These are phyloP conservation scores for Xylaria sp. DNA, from an alignment of 2,329 filamentous ascomycete species.

Conservation along the genomic window DNA sequence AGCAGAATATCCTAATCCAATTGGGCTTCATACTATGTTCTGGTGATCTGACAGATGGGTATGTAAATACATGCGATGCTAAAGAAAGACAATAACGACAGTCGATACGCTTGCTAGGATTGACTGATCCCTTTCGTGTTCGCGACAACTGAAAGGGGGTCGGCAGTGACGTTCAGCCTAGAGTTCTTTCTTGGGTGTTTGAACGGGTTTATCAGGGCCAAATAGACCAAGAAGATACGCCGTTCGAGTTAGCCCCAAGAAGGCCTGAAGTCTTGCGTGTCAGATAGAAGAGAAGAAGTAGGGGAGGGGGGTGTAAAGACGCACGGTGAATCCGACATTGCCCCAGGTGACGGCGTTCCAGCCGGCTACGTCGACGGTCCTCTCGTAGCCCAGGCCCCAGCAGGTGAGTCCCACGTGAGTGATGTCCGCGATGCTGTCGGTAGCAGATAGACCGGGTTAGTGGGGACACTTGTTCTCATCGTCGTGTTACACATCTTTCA, in stretches of 20 bases:
- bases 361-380: conserved; percentile 61
- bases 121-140: too few relatives aligned
- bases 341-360: conserved; percentile 82
- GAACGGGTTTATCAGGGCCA: conserved; percentile 39
- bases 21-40: not conserved
- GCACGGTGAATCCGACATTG: conserved; percentile 74
- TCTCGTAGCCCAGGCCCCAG: conserved; percentile 66
- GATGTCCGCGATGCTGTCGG: conserved; percentile 66
- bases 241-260: conserved; percentile 49
- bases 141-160: not conserved
- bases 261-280: conserved; percentile 36
- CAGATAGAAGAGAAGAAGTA: not conserved
- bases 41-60: not conserved
- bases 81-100: not conserved
- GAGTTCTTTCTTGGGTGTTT: conserved; percentile 40
- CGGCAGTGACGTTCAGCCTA: not conserved
- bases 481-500: not conserved
- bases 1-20: not conserved
- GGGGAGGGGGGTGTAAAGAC: conserved; percentile 40
- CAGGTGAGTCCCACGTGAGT: conserved; percentile 74
- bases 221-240: conserved; percentile 51
- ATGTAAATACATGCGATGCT: conserved; percentile 6
- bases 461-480: not conserved
- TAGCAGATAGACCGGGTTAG: not conserved
- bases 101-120: not conserved